Base-by-base conservation (phyloP, 2,329 filamentous ascomycete genomes). In the Cadophora luteo-olivacea region DNA sequence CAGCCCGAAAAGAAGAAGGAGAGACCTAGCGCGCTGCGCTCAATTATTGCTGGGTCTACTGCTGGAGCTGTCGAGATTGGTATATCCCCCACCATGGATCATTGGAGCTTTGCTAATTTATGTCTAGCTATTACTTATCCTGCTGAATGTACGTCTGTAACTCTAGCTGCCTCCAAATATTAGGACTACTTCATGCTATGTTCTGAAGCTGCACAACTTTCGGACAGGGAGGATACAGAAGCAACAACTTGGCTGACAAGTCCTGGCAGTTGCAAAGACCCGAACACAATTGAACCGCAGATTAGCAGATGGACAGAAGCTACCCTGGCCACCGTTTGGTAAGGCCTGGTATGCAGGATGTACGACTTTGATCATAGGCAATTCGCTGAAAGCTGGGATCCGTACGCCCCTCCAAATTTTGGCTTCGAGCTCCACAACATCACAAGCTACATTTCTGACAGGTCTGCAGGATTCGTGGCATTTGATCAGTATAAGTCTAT, bases 281-380 rank as follows among this genome's bases (percentile, higher is more conserved):
- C 87, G 96, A 75, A 92, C 92, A 66, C 96, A 98, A 81, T 89
- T 99, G 77, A 99, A 99, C 81, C 89, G 91, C 74, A 89, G 90
- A 75, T 85, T 98, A 76, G 85, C 92, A 61, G 90, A 91, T 66
- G 91, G 90, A 58, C 85, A 97, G 84, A 97, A 97, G 83, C 87
- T 97, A 36, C 94, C 95, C 64, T 97, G 93, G 92, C 96, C 96
- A 54, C 92, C 93, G 12, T 98, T 98, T 77, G 96, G 96, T 61
- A 85, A 82, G 75, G 93, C 97, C 80, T 99, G 96, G 96, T 99
- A 99, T 80, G 95, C 96, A 14, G 96, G 96, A 48, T 99, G 96
- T 83, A 98, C 96, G 58, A 98, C 96, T 33, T 83, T 97, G 78
- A 97, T 99, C 69, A 93, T 98, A 74, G 96, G 96, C 70, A 99